phyloP scores from a whole-genome alignment of 2,329 filamentous ascomycete species.

The Aspergillus cejpii region DNA sequence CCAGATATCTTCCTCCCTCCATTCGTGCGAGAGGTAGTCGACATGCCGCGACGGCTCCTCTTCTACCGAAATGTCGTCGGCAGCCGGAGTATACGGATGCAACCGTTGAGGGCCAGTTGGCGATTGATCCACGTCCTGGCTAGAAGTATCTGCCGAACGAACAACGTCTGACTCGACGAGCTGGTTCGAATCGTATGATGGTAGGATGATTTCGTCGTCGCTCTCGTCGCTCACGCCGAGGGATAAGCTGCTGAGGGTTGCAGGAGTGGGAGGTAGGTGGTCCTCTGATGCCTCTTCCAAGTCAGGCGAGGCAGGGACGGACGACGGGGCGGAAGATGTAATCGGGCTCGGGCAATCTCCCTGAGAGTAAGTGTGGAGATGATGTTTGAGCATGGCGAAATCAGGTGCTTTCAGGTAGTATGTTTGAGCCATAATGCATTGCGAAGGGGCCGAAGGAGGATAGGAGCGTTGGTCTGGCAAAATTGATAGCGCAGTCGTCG shows the following conservation, averaged over 20 bases:
- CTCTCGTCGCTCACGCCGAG: slow-evolving; percentile 24
- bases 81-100: slow-evolving; percentile 57
- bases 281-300: slow-evolving; percentile 27
- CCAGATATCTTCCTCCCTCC: slow-evolving; percentile 96
- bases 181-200: slow-evolving; percentile 41
- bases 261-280: slow-evolving; percentile 32
- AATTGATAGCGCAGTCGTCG: slow-evolving; percentile 33
- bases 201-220: slow-evolving; percentile 39
- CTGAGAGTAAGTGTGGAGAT: slow-evolving; percentile 23
- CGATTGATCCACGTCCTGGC: slow-evolving; percentile 19
- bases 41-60: slow-evolving; percentile 76
- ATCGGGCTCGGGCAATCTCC: slow-evolving; percentile 22
- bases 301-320: slow-evolving; percentile 34
- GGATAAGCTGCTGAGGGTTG: slow-evolving; percentile 35
- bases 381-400: slow-evolving; percentile 20
- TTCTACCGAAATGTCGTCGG: slow-evolving; percentile 72
- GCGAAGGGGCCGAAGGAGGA: slow-evolving; percentile 29
- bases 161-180: slow-evolving; percentile 42
- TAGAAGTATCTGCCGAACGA: slow-evolving; percentile 10
- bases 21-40: slow-evolving; percentile 90
- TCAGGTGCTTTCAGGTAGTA: slow-evolving; percentile 27
- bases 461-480: slow-evolving; percentile 28
- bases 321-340: slow-evolving; percentile 32
- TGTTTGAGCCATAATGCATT: slow-evolving; percentile 27
- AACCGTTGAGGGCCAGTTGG: slow-evolving; percentile 48